Conservation (phyloP, 208 protist genomes). For the Willaertia magna region DNA sequence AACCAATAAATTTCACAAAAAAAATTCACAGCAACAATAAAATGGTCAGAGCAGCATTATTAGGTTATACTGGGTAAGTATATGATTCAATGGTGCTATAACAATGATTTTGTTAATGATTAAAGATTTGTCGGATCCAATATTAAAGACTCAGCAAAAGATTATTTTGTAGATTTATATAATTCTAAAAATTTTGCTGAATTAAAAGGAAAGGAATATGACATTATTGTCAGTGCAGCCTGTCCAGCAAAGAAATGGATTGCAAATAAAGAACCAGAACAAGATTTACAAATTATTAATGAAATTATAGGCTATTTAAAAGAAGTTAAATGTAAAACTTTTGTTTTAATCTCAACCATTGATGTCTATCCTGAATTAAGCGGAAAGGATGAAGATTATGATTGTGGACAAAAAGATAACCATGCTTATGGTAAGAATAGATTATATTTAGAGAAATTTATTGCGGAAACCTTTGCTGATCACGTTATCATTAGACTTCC, state of each 20-base stretch:
- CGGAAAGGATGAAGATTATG: not conserved
- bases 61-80: not conserved
- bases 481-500: not conserved
- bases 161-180: not conserved
- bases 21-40: no score
- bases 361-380: not conserved
- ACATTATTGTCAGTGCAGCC: not conserved
- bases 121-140: not conserved
- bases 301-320: not conserved
- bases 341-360: not conserved
- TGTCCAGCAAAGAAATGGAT: not conserved
- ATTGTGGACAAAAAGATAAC: not conserved
- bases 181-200: not conserved
- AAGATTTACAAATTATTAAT: not conserved
- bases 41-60: not conserved
- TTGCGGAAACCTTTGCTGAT: not conserved
- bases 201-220: not conserved
- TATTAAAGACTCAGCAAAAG: not conserved
- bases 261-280: not conserved
- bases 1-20: no score
- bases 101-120: not conserved
- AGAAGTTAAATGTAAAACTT: not conserved
- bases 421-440: not conserved
- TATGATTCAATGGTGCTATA: no score
- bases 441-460: not conserved